Conservation (phyloP, 139 green algal species). For the Picochlorum sp. region DNA sequence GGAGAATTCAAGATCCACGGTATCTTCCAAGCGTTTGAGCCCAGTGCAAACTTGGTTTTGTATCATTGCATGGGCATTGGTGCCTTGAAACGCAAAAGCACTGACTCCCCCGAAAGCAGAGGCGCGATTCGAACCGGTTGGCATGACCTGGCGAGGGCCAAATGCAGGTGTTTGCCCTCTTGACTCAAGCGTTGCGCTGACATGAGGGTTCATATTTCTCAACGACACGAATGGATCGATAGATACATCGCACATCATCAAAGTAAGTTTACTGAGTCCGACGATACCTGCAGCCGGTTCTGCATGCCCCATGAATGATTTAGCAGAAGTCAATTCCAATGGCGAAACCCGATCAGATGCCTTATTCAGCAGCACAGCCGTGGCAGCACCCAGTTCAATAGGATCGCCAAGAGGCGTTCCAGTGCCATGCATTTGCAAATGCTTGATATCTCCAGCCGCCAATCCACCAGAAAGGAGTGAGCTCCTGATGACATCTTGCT, state of each 20-base stretch:
- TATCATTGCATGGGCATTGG: constrained; percentile 46
- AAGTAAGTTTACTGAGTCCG: constrained; percentile 47
- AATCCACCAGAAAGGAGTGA: constrained; percentile 38
- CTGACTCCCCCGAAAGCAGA: constrained; percentile 43
- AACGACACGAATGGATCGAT: constrained; percentile 49
- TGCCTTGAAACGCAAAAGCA: constrained; percentile 74
- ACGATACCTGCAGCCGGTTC: constrained; percentile 73
- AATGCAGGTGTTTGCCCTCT: constrained; percentile 12
- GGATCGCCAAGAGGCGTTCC: constrained; percentile 62
- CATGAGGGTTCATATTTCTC: constrained; percentile 44
- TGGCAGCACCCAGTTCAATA: constrained; percentile 73
- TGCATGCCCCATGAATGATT: constrained; percentile 72
- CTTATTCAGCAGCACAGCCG: constrained; percentile 17
- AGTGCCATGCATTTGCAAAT: constrained; percentile 72
- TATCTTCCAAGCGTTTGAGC: neutral
- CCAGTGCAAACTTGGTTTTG: neutral
- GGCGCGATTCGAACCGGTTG: neutral
- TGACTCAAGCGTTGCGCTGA: constrained; percentile 34
- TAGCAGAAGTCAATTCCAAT: constrained; percentile 58
- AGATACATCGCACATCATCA: constrained; percentile 15
- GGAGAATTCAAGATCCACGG: neutral
- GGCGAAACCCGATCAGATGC: constrained; percentile 13
- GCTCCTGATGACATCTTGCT: constrained; percentile 60
- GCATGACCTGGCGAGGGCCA: constrained; percentile 2
- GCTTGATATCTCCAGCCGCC: constrained; percentile 6